Evolutionary conservation across 306 rosid species (phyloP).

Genomic region (Malus sylvestris): DNA sequence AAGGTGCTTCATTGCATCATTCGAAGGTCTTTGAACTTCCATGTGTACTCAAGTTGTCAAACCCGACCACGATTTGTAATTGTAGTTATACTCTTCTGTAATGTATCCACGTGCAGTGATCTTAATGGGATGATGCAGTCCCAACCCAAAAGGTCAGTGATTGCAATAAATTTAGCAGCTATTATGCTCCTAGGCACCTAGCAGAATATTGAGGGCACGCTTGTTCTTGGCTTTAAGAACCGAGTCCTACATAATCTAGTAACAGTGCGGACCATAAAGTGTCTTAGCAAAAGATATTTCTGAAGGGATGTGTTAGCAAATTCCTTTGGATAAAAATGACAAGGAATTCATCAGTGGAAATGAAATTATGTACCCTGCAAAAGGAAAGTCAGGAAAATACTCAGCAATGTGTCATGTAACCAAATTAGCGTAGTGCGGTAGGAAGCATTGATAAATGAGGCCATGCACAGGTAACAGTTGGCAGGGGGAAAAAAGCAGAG

Average conservation of each 20-base stretch:
- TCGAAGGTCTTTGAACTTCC: constrained; percentile 38
- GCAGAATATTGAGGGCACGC: not conserved
- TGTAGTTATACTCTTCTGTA: constrained; percentile 15
- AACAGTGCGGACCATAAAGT: constrained; percentile 9
- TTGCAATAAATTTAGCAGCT: not conserved
- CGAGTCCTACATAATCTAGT: constrained; percentile 4
- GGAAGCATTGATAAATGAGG: not conserved
- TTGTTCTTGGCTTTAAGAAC: constrained; percentile 9
- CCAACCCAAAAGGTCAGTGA: not conserved
- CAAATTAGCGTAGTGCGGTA: constrained; percentile 1
- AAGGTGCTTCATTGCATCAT: constrained; percentile 14
- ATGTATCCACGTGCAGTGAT: constrained; percentile 18
- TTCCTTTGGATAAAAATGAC: constrained; percentile 1
- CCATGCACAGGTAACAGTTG: constrained; percentile 3
- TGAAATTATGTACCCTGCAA: constrained; percentile 31
- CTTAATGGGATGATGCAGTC: not conserved
- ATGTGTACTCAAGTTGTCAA: constrained; percentile 15
- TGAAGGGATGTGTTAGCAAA: not conserved
- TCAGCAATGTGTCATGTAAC: constrained; percentile 16
- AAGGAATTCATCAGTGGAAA: not conserved
- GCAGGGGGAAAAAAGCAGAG: not conserved
- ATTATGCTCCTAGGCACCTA: not conserved
- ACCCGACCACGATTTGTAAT: constrained; percentile 13
- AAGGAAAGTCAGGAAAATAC: constrained; percentile 13
- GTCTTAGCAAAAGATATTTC: constrained; percentile 4